Base-by-base conservation (phyloP, 2,329 filamentous ascomycete species). In the Fusarium verticillioides region DNA sequence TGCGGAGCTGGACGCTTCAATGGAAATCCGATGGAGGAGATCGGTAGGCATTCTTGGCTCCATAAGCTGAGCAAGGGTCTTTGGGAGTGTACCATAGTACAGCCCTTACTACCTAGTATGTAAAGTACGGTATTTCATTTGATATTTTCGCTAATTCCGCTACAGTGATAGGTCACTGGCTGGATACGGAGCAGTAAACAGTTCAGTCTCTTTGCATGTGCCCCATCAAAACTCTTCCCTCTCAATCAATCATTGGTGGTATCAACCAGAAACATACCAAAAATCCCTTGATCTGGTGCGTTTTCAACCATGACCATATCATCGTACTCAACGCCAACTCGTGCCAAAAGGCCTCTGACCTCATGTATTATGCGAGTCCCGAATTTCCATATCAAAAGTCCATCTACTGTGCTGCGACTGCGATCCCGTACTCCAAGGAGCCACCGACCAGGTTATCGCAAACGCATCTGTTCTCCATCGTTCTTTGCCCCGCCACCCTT, bases 91-190 rank as follows among this genome's bases (percentile, higher is more conserved):
- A 46, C 18, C 44, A 47, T 28, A 28, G 26, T 30, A 47, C 42
- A 63, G n/a, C 32, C 21, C 15, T 60, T 36, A 36, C 49, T 52
- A 23, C 23, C 23, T 23, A 23, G 23, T 23, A 36, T 34, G 26
- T 30, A 56, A 50, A 60, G 46, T 26, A 26, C 26, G 26, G 26
- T 66, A 47, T 65, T 63, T 64, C 57, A 60, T 64, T 60, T 69
- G 50, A 62, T 61, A 75, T 72, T 74, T 69, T 77, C 75, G 75
- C 75, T 77, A 77, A 76, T 76, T 69, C 66, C 70, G 75, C 74
- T 77, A 44, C 54, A 63, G 65, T 64, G 52, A 77, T 74, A 73
- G 74, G 72, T 43, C 58, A 62, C 63, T 43, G 42, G 40, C 32
- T 65, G 37, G 30, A 57, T 39, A 60, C 46, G 50, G 50, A 58